Percentiles rank a stretch among this genome's conserved stretches.
These are phyloP conservation scores for Xylaria cubensis DNA, from an alignment of 495 filamentous ascomycete genomes.

Conservation along the genomic window DNA sequence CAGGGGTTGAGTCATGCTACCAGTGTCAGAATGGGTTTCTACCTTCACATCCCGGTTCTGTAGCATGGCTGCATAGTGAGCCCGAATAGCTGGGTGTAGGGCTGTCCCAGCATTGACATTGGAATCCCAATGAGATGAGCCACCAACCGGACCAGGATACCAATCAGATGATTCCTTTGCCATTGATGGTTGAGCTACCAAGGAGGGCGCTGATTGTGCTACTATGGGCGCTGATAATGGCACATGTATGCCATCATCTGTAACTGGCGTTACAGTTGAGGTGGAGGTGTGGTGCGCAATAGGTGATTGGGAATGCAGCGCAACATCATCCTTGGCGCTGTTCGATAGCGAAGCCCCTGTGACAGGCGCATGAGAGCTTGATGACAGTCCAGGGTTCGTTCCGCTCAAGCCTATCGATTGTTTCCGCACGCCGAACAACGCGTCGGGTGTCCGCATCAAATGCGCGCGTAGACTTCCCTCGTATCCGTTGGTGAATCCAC, in stretches of 20 bases:
- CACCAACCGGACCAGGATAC: constrained; percentile 24
- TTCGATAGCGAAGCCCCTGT: constrained; percentile 27
- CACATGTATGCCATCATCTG: neutral
- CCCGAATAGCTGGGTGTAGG: constrained; percentile 55
- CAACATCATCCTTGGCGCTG: constrained; percentile 4
- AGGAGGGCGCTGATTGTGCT: constrained; percentile 14
- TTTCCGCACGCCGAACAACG: constrained; percentile 41
- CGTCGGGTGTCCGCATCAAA: constrained; percentile 49
- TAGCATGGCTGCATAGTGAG: constrained; percentile 47
- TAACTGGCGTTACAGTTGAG: constrained; percentile 2
- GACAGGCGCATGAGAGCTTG: constrained; percentile 26
- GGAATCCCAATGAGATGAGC: constrained; percentile 27
- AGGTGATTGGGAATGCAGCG: constrained; percentile 14
- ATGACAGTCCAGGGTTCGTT: constrained; percentile 14
- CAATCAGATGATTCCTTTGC: constrained; percentile 13
- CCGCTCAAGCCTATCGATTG: constrained; percentile 31
- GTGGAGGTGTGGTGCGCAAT: neutral
- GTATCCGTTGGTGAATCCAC: constrained; percentile 63
- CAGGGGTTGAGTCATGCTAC: neutral
- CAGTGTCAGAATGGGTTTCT: constrained; percentile 23
- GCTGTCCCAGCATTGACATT: constrained; percentile 35
- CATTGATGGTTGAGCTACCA: neutral
- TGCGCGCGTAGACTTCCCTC: constrained; percentile 57
- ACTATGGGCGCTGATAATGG: constrained; percentile 14
- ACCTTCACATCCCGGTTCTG: constrained; percentile 39